These are phyloP conservation scores for Kregervanrija fluxuum DNA, from an alignment of 805 yeast species.

Conservation along the genomic window DNA sequence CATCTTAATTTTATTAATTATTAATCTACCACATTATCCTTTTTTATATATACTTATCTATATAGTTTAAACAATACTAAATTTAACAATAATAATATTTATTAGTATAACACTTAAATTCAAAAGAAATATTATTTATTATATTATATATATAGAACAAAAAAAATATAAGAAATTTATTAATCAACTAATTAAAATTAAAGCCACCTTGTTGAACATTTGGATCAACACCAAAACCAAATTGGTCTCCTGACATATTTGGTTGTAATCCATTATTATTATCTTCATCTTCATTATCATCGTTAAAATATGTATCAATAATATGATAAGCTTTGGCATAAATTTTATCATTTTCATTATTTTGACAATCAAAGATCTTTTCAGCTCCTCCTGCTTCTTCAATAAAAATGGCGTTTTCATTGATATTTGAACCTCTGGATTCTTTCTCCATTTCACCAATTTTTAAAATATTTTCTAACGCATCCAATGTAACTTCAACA, in stretches of 20 bases:
- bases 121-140: not conserved
- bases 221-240: slow-evolving; percentile 74
- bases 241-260: slow-evolving; percentile 67
- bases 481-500: slow-evolving; percentile 92
- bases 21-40: no score
- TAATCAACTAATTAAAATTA: slow-evolving; percentile 31
- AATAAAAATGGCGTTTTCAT: slow-evolving; percentile 83
- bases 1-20: not conserved
- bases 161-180: not conserved
- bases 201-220: slow-evolving; percentile 40
- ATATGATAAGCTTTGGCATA: slow-evolving; percentile 86
- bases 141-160: slow-evolving; percentile 1
- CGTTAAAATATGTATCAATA: slow-evolving; percentile 90
- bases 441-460: slow-evolving; percentile 93
- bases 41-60: no score
- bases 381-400: slow-evolving; percentile 99
- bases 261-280: slow-evolving; percentile 62
- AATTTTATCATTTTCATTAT: slow-evolving; percentile 83
- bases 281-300: slow-evolving; percentile 55
- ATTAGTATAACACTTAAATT: no score
- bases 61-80: no score
- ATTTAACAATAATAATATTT: no score
- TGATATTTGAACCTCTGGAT: slow-evolving; percentile 55
- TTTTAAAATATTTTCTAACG: slow-evolving; percentile 85
- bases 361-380: slow-evolving; percentile 88